These are phyloP conservation scores for Hebeloma cylindrosporum DNA, from an alignment of 768 basidiomycete species.

Conservation along the genomic window DNA sequence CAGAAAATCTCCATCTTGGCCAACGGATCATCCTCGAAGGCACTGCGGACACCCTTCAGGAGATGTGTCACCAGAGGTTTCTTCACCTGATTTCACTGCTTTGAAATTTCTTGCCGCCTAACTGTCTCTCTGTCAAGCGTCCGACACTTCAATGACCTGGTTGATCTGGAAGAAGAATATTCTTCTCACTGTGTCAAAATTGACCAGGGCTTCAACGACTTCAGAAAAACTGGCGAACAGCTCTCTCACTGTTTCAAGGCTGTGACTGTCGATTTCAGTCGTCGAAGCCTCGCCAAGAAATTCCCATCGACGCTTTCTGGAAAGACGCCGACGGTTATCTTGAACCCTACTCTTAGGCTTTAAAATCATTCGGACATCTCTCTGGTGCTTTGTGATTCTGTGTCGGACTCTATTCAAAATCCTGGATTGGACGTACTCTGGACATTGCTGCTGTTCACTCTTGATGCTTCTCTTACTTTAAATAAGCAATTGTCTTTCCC, in stretches of 20 bases:
- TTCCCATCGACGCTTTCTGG: constrained; percentile 47
- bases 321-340: constrained; percentile 24
- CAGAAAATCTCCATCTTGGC: constrained; percentile 43
- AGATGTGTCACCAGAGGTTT: constrained; percentile 48
- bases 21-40: constrained; percentile 47
- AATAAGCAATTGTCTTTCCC: too few species aligned
- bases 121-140: constrained; percentile 33
- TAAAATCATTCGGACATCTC: not conserved
- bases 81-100: not conserved
- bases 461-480: too few species aligned
- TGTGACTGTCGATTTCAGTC: constrained; percentile 49
- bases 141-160: constrained; percentile 50
- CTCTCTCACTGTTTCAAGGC: constrained; percentile 34
- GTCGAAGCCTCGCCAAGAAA: constrained; percentile 46
- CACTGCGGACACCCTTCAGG: constrained; percentile 42
- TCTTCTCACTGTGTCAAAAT: constrained; percentile 41
- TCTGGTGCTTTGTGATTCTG: not conserved
- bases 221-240: constrained; percentile 39
- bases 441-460: too few species aligned
- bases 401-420: not conserved
- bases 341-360: constrained; percentile 7
- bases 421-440: not conserved
- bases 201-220: constrained; percentile 40
- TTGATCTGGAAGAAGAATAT: constrained; percentile 58
- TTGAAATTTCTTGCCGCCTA: not conserved